phyloP scores from a whole-genome alignment of 176 grass and related monocot species.

The Cocos nucifera region DNA sequence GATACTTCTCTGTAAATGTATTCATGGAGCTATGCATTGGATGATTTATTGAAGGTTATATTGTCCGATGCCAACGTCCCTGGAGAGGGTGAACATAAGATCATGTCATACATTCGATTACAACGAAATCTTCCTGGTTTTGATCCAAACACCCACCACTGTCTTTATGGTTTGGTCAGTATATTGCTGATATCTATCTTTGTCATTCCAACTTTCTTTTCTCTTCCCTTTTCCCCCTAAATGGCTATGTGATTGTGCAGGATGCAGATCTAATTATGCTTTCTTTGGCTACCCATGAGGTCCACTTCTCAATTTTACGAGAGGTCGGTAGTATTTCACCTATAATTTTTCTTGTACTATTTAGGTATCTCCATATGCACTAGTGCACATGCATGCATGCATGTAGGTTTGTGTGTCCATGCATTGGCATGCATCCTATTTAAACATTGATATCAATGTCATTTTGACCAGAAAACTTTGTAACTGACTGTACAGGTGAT shows the following conservation, averaged over 20 bases:
- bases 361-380: constrained; percentile 29
- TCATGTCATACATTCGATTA: constrained; percentile 94
- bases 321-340: constrained; percentile 45
- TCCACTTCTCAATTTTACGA: constrained; percentile 99
- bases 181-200: not conserved
- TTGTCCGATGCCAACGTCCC: constrained; percentile 98
- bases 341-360: constrained; percentile 1
- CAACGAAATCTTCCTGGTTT: constrained; percentile 87
- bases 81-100: constrained; percentile 92
- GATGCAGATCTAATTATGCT: constrained; percentile 99
- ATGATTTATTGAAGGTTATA: constrained; percentile 68
- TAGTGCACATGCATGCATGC: constrained; percentile 1
- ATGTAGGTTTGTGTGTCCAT: not conserved
- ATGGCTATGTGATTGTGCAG: constrained; percentile 29
- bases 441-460: too few species aligned
- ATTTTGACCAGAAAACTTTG: constrained; percentile 3
- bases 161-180: constrained; percentile 90
- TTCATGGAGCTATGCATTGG: constrained; percentile 34
- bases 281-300: constrained; percentile 84
- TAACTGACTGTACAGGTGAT: constrained; percentile 90
- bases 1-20: constrained; percentile 19
- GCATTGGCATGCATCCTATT: too few species aligned
- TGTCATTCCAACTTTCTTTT: not conserved
- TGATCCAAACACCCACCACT: constrained; percentile 81
- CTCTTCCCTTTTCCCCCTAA: constrained; percentile 6